phyloP scores from a whole-genome alignment of 345 rosid genomes.

The Gossypium ekmanianum region DNA sequence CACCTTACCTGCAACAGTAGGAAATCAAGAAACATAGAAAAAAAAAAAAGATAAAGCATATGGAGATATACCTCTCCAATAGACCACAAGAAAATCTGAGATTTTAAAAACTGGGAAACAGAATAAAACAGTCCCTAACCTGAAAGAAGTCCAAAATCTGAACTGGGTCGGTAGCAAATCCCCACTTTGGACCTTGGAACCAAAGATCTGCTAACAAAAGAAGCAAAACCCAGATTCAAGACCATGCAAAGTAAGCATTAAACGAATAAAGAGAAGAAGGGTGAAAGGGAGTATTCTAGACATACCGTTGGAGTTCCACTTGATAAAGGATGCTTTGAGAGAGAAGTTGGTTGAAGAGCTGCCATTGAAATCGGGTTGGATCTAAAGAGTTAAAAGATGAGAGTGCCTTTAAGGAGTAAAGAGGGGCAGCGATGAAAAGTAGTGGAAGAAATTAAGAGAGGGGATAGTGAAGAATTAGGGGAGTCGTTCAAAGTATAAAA shows the following conservation, averaged over 20 bases:
- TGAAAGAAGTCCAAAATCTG: slow-evolving; percentile 5
- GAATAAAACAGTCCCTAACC: neutral
- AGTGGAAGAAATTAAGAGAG: neutral
- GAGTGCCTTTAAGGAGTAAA: neutral
- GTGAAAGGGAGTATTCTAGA: no score
- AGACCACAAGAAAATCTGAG: slow-evolving; percentile 2
- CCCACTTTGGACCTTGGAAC: slow-evolving; percentile 1
- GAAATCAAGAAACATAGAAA: neutral
- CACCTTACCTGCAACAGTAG: neutral
- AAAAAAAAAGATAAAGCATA: neutral
- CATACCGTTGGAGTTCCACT: neutral
- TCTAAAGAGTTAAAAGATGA: neutral
- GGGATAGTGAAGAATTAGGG: neutral
- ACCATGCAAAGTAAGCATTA: neutral
- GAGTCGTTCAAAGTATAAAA: neutral
- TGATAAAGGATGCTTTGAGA: slow-evolving; percentile 6
- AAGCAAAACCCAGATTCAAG: slow-evolving; percentile 5
- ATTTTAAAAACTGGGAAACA: neutral
- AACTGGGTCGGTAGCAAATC: slow-evolving; percentile 7
- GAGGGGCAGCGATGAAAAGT: neutral
- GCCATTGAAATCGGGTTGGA: slow-evolving; percentile 3
- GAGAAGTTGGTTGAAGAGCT: neutral
- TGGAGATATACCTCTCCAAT: neutral
- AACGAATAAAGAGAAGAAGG: neutral
- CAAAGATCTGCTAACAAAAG: slow-evolving; percentile 14